Evolutionary conservation across 306 rosid species (phyloP), one percentile per base, ranked within the genome.

Genomic region (Prinsepia uniflora): DNA sequence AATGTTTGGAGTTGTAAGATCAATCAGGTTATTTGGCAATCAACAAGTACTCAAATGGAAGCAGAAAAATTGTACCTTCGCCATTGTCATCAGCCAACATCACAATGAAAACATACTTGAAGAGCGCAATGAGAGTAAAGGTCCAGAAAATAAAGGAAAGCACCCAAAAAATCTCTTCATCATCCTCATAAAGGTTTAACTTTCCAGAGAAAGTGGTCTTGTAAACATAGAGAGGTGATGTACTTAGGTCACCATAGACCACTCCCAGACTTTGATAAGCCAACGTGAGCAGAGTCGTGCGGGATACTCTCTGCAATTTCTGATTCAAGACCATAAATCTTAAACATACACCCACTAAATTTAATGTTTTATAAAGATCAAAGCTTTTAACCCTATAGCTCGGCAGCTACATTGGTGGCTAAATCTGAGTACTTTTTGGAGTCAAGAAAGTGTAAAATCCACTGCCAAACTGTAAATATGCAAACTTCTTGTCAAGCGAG

Each of bases 201-300:
- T 86, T 90, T 67, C 95, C 92, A 18, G 95, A 86, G 80, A 90
- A 88, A 46, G 92, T 81, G 72, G 90, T 88, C 74, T 86, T 88
- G 84, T 90, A 90, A 71, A 90, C 96, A 82, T 88, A 90, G 5
- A 90, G 90, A 60, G 96, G 95, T 64, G 95, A 90, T 67, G 88
- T 90, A 48, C 96, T 84, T 58, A 90, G 88, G 79, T 90, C 96
- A 7, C 96, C 96, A 72, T 90, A 90, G 36, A 90, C 95, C 30
- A 90, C 89, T 73, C 96, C 96, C 54, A 90, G 87, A 79, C 96
- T 90, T 77, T 90, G 96, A 75, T 90, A 90, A 22, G 92, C 96
- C 65, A 90, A 69, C 62, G 83, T 81, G 36, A 88, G 84, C 78
- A 90, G 80, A 59, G 79, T 76, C 65, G 82, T 72, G 63, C 78